Evolutionary conservation across 2,329 filamentous ascomycete species (phyloP), one percentile per base, ranked within the genome.

Genomic region (Calonectria naviculata): DNA sequence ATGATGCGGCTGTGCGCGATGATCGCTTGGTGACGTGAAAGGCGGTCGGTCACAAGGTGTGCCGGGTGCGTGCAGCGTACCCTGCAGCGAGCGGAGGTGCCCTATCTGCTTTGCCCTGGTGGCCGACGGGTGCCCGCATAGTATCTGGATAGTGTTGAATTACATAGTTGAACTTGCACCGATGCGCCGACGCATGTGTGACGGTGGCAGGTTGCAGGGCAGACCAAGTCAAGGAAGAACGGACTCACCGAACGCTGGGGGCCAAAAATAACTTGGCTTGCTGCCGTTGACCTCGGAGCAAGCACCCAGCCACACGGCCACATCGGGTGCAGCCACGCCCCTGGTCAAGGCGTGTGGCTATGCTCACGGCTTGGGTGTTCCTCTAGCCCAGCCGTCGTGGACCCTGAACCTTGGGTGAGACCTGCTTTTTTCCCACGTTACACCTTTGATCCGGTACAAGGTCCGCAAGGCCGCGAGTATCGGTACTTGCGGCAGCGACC

Each of bases 261-360:
- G 65, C 76, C 76, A 78, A 78, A 77, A 78, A 78, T 78, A 78
- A 65, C 68, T 56, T 62, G 68, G n/a, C 36, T 61, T 61, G 46
- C 31, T 61, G 26, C 36, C 56, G 21, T 70, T 56, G 46, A 42
- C 36, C 24, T 70, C 65, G 42, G 29, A 76, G 69, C 67, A 60
- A 58, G 66, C 65, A 69, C 68, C 70, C 71, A 68, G 68, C 61
- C 56, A 63, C 70, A 76, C 67, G 67, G 75, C 75, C 75, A 77
- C 72, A 68, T 58, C 44, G 61, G 68, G 56, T 67, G 44, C 41
- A 42, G 52, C 54, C 56, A 61, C 49, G 41, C 41, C 42, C 61
- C 67, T 61, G 46, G 19, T 26, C 28, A n/a, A 26, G 15, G 49
- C 21, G n/a, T 38, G 56, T 29, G 36, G 38, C 41, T 67, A 47